phyloP scores from a whole-genome alignment of 192 early-diverging fungal genomes.

The Phycomyces nitens region DNA sequence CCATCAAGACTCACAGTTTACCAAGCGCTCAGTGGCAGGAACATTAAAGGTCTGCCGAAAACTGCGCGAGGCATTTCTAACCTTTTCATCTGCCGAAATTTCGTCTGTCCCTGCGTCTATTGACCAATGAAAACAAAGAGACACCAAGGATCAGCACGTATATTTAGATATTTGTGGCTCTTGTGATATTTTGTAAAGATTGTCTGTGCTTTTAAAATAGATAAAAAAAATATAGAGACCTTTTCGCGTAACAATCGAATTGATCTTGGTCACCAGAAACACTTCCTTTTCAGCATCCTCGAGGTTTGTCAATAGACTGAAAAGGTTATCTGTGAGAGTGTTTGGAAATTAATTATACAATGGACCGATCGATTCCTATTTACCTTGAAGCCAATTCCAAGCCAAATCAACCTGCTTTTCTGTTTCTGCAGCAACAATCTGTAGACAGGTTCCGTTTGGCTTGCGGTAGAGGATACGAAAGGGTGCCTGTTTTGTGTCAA shows the following conservation, averaged over 20 bases:
- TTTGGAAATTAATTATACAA: neutral
- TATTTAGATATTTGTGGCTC: neutral
- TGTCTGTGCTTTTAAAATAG: too few species aligned
- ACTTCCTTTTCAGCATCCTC: constrained; percentile 78
- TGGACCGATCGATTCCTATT: too few species aligned
- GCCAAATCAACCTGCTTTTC: constrained; percentile 80
- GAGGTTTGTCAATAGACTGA: constrained; percentile 61
- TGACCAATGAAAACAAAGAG: neutral
- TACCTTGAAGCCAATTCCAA: constrained; percentile 83
- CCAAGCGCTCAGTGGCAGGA: constrained; percentile 76
- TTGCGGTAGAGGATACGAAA: constrained; percentile 83
- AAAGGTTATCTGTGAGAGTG: constrained; percentile 60
- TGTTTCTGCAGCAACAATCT: constrained; percentile 81
- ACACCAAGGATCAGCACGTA: neutral
- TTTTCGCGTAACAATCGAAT: constrained; percentile 82
- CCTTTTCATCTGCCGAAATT: constrained; percentile 79
- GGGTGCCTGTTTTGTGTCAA: constrained; percentile 87
- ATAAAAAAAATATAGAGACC: constrained; percentile 36
- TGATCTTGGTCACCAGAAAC: constrained; percentile 92
- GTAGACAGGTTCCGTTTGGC: constrained; percentile 53
- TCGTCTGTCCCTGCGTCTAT: constrained; percentile 75
- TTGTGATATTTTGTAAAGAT: neutral
- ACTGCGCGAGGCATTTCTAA: constrained; percentile 79
- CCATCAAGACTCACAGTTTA: constrained; percentile 78
- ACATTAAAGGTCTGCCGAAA: constrained; percentile 89